These are phyloP conservation scores for Plasmodium yoelii DNA, from an alignment of 169 alveolate genomes.

Conservation along the genomic window DNA sequence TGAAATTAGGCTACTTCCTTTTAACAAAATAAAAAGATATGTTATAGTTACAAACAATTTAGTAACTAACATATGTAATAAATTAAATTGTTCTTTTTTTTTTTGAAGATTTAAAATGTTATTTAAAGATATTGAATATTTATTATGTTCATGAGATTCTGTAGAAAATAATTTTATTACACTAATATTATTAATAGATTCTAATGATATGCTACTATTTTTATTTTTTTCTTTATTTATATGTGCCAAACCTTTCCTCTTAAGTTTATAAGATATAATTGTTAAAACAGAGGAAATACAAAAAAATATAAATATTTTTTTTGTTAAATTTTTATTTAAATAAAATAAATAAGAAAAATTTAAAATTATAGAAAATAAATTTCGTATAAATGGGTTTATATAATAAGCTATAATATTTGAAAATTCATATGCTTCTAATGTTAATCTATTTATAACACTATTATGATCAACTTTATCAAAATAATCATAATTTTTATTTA, in stretches of 20 bases:
- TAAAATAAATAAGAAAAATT: slow-evolving; percentile 39
- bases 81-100: slow-evolving; percentile 56
- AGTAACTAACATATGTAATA: slow-evolving; percentile 38
- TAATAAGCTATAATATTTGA: slow-evolving; percentile 55
- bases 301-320: slow-evolving; percentile 17
- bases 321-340: slow-evolving; percentile 26
- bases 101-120: slow-evolving; percentile 16
- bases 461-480: slow-evolving; percentile 36
- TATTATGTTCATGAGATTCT: slow-evolving; percentile 29
- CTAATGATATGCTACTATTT: slow-evolving; percentile 19
- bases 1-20: slow-evolving; percentile 6
- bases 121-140: slow-evolving; percentile 22
- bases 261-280: slow-evolving; percentile 28
- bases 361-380: slow-evolving; percentile 46
- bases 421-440: slow-evolving; percentile 47
- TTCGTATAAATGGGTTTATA: slow-evolving; percentile 45
- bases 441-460: slow-evolving; percentile 26
- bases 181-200: slow-evolving; percentile 38
- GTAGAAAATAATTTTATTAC: slow-evolving; percentile 37
- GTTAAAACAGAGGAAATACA: slow-evolving; percentile 40
- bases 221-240: slow-evolving; percentile 21
- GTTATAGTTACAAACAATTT: slow-evolving; percentile 36
- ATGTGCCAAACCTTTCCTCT: slow-evolving; percentile 16
- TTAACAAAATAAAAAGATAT: slow-evolving; percentile 22
- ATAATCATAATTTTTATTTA: slow-evolving; percentile 40